These are phyloP conservation scores for Cladosporium colombiae DNA, from an alignment of 2,329 filamentous ascomycete species.

Conservation along the genomic window DNA sequence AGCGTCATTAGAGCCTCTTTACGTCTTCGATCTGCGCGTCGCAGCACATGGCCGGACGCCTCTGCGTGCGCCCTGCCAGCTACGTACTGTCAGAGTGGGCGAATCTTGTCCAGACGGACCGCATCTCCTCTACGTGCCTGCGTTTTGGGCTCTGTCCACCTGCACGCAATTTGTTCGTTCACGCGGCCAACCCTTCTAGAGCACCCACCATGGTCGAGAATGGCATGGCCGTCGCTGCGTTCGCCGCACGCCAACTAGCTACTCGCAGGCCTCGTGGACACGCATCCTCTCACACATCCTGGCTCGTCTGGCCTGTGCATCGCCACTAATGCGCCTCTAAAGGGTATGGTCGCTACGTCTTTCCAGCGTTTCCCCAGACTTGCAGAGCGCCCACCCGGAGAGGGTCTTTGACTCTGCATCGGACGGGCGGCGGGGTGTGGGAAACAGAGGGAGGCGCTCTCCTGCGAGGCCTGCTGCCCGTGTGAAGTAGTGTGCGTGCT, in stretches of 20 bases:
- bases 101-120: conserved; percentile 10
- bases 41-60: neutral
- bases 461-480: neutral
- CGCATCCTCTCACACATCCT: conserved; percentile 3
- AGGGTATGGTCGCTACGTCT: conserved; percentile 10
- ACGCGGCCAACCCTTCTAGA: conserved; percentile 18
- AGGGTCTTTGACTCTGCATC: conserved; percentile 19
- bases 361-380: conserved; percentile 20
- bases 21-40: conserved; percentile 7
- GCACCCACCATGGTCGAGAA: conserved; percentile 1
- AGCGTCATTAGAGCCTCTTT: neutral
- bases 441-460: neutral
- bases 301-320: conserved; percentile 14
- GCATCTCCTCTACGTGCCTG: conserved; percentile 17
- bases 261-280: conserved; percentile 16
- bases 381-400: conserved; percentile 19
- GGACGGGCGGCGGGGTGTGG: conserved; percentile 18
- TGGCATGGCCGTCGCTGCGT: neutral
- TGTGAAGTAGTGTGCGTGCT: neutral
- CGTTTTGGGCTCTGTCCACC: conserved; percentile 5
- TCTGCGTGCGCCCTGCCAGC: neutral
- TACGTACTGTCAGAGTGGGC: neutral
- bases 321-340: conserved; percentile 15
- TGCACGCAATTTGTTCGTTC: conserved; percentile 15
- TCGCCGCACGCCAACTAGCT: neutral